Evolutionary conservation across 1,284 basidiomycete genomes (phyloP), one percentile per base, ranked within the genome.

Genomic region (Ceratobasidium sp.): DNA sequence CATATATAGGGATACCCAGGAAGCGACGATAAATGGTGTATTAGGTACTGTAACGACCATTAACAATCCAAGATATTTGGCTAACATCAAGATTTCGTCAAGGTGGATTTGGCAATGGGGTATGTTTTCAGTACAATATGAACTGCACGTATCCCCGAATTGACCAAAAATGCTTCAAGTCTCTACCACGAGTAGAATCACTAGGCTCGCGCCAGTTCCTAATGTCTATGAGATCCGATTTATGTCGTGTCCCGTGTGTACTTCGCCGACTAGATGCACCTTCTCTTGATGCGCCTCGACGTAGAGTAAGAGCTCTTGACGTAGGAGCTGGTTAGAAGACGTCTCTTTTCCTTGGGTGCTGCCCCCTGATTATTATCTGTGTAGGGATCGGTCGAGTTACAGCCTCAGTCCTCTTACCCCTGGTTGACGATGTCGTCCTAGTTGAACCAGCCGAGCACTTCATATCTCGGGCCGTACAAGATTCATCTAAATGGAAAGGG

Each of bases 181-280:
- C 92, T 50, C 85, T 97, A 8, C 95, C 96, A 0, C 87, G 94
- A 58, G 84, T 97, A 75, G 96, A 98, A 79, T 86, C 94, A 5
- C 86, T 97, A 5, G 90, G 92, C 43, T 96, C 94, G 3, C 89
- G 96, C 34, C 88, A 93, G 64, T 92, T 97, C 79, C 84, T 97
- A 62, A 86, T 96, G 41, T 85, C 89, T 75, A 84, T 97, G 65
- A 82, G 92, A 62, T 94, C 95, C 8, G 86, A 90, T 59, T 86
- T 97, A 18, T 90, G 87, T 69, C 88, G 84, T 14, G 89, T 96
- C 67, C 84, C 89, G 6, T 93, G 91, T 48, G 87, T 92, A 1
- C 80, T 91, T 57, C 80, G 81, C 39, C 83, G 83, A 18, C 80
- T 85, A n/a, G 59, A 76, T 1, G 77, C 80, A 53, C 28, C 79